These are phyloP conservation scores for Ophioceras dolichostomum DNA, from an alignment of 2,329 filamentous ascomycete species.

Conservation along the genomic window DNA sequence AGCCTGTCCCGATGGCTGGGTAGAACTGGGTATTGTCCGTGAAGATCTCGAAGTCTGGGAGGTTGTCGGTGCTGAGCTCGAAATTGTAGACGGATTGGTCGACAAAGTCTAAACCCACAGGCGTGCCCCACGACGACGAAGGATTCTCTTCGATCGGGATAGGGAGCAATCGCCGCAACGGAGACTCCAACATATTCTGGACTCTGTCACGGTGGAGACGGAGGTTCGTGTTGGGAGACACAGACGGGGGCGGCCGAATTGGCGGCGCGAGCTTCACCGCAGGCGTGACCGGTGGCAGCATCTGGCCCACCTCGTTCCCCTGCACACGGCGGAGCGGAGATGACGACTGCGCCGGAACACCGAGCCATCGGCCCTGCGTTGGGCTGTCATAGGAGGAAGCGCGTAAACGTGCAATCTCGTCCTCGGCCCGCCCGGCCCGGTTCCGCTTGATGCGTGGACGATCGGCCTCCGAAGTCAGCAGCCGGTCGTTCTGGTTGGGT, in stretches of 20 bases:
- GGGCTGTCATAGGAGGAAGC: conserved; percentile 91
- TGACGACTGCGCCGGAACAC: conserved; percentile 45
- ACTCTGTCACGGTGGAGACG: conserved; percentile 79
- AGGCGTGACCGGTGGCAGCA: conserved; percentile 70
- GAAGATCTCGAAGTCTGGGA: conserved; percentile 45
- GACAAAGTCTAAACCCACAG: conserved; percentile 50
- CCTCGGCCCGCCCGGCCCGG: conserved; percentile 84
- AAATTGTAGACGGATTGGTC: conserved; percentile 42
- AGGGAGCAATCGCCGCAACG: conserved; percentile 34
- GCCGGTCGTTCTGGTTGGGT: conserved; percentile 48
- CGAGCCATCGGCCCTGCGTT: conserved; percentile 46
- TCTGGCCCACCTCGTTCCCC: conserved; percentile 38
- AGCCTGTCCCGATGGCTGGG: conserved; percentile 41
- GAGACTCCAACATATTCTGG: conserved; percentile 68
- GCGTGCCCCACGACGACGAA: conserved; percentile 56
- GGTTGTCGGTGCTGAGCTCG: conserved; percentile 37
- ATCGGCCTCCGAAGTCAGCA: conserved; percentile 68
- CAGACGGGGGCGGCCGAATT: conserved; percentile 52
- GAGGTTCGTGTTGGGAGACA: conserved; percentile 87
- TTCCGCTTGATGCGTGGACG: conserved; percentile 76
- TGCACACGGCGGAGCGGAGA: conserved; percentile 49
- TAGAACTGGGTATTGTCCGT: conserved; percentile 29
- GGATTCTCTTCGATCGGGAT: conserved; percentile 18
- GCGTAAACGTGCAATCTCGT: conserved; percentile 86
- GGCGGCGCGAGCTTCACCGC: conserved; percentile 66